Base-by-base conservation (phyloP, 75 land plant genomes). In the Cunninghamia lanceolata region DNA sequence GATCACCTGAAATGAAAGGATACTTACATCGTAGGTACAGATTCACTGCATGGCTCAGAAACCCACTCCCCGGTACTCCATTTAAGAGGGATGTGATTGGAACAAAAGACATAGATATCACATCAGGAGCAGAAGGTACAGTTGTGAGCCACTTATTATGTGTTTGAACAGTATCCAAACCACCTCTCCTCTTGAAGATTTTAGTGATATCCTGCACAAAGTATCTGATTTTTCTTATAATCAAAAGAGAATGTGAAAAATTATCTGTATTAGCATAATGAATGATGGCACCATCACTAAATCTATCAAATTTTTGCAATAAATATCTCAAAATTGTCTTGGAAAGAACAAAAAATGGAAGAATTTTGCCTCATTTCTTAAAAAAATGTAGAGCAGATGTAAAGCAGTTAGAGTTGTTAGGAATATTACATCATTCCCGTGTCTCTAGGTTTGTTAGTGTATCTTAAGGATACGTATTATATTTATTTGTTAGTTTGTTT, bases 11-110 rank as follows among this genome's bases (percentile, higher is more conserved):
- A 52, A 82, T 45, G 10, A 21, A 38, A 40, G 38, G 30, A 86
- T 40, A 88, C 96, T 92, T 87, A 96, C 98, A 93, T 39, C 98
- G 90, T 1, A 96, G 91, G 66, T 96, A 96, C 38, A 93, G 88
- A 79, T 96, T 96, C 25, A 96, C 85, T 15, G 96, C 98, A 91
- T 96, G 98, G 81, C 88, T 94, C 34, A 96, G 77, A 85, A 94
- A 96, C 34, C 98, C 98, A 88, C 90, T 91, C 15, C 98, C 98
- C 32, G 46, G 91, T 40, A 92, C 92, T 46, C 98, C 95, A 91
- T 86, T 91, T 79, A 96, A 45, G 17, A 96, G 94, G 63, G 95
- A 93, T 50, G 93, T 88, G 81, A 96, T 96, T 14, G 98, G 98
- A 75, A 96, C 92, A 89, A 96, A 92, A 34, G 91, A 88, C 96